These are phyloP conservation scores for Schwanniomyces pseudopolymorphus DNA, from an alignment of 805 yeast species.

Conservation along the genomic window DNA sequence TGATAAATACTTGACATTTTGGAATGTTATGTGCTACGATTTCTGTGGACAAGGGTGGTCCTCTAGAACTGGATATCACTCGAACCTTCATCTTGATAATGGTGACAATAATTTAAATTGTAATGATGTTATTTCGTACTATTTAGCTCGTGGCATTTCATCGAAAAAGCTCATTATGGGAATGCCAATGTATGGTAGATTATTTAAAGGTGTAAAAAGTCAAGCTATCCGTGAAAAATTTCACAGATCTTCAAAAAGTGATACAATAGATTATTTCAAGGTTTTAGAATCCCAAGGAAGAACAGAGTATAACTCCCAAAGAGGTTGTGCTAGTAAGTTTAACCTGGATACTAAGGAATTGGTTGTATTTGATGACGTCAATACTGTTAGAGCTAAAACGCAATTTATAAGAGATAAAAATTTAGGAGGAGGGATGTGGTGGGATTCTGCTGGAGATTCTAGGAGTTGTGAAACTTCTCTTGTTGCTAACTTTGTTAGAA, in stretches of 20 bases:
- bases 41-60: slow-evolving; percentile 77
- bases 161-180: slow-evolving; percentile 67
- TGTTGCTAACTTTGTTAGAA: slow-evolving; percentile 45
- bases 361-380: slow-evolving; percentile 66
- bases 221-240: slow-evolving; percentile 47
- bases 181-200: slow-evolving; percentile 81
- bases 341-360: slow-evolving; percentile 36
- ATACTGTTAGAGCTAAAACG: slow-evolving; percentile 57
- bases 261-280: background rate
- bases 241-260: slow-evolving; percentile 8
- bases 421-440: slow-evolving; percentile 88
- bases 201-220: slow-evolving; percentile 24
- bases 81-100: slow-evolving; percentile 54
- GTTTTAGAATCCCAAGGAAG: background rate
- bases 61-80: slow-evolving; percentile 57
- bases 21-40: slow-evolving; percentile 94
- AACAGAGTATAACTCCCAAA: slow-evolving; percentile 24
- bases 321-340: slow-evolving; percentile 54
- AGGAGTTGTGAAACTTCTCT: slow-evolving; percentile 35
- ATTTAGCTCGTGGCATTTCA: slow-evolving; percentile 42
- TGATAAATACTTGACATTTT: slow-evolving; percentile 59
- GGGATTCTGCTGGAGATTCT: slow-evolving; percentile 87
- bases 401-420: slow-evolving; percentile 45
- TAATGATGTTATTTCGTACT: slow-evolving; percentile 46
- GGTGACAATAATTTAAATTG: slow-evolving; percentile 46